Conservation (phyloP, 768 basidiomycete species). For the Psilocybe sp. region DNA sequence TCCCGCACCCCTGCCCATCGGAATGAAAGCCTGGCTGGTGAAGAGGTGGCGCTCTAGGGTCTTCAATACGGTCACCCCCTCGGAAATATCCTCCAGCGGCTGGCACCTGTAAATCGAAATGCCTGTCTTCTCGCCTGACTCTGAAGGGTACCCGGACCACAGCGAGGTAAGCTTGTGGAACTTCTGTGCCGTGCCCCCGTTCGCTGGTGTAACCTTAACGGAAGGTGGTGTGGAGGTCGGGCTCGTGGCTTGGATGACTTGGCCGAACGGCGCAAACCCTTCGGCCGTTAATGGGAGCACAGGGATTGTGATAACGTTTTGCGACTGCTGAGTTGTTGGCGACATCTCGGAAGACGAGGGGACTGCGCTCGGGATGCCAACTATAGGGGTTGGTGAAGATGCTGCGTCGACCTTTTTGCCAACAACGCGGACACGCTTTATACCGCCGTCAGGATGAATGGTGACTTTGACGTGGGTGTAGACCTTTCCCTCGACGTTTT, state of each 20-base stretch:
- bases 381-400: constrained; percentile 1
- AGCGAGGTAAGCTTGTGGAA: constrained; percentile 89
- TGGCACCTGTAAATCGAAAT: constrained; percentile 86
- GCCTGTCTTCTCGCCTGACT: constrained; percentile 54
- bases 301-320: constrained; percentile 35
- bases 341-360: constrained; percentile 4
- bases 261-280: constrained; percentile 85
- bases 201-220: constrained; percentile 75
- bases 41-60: constrained; percentile 87
- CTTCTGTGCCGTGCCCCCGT: constrained; percentile 88
- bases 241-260: constrained; percentile 89
- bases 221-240: constrained; percentile 63
- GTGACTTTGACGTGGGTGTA: constrained; percentile 88
- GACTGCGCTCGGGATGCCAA: background rate
- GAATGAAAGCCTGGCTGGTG: constrained; percentile 92
- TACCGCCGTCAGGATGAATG: constrained; percentile 92
- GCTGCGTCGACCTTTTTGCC: constrained; percentile 46
- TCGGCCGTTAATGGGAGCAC: constrained; percentile 76
- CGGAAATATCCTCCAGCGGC: constrained; percentile 41
- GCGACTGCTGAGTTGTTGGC: constrained; percentile 6
- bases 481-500: constrained; percentile 49
- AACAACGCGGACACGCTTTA: constrained; percentile 87
- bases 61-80: constrained; percentile 55
- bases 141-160: constrained; percentile 60
- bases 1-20: constrained; percentile 70